Percentiles rank a stretch among this genome's conserved stretches.
These are phyloP conservation scores for Linnemannia schmuckeri DNA, from an alignment of 192 early-diverging fungal species.

Conservation along the genomic window DNA sequence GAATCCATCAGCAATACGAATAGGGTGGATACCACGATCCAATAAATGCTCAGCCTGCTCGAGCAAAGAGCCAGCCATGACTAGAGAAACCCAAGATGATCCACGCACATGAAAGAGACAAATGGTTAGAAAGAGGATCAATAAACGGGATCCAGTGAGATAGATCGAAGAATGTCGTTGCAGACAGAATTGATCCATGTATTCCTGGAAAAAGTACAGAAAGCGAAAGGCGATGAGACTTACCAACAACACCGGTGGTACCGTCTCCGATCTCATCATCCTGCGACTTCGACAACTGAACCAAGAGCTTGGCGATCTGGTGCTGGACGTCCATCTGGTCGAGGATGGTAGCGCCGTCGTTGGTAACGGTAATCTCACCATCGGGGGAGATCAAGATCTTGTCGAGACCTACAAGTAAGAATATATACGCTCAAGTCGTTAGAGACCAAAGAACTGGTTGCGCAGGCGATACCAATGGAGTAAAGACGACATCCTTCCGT, in stretches of 20 bases:
- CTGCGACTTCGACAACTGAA: constrained; percentile 97
- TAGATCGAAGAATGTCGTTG: not conserved
- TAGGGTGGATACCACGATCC: constrained; percentile 98
- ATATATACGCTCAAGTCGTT: not conserved
- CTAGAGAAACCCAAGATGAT: constrained; percentile 57
- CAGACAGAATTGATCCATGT: not conserved
- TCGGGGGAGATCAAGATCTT: constrained; percentile 99
- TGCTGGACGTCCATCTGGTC: constrained; percentile 98
- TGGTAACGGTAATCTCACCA: constrained; percentile 99
- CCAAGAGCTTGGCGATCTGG: constrained; percentile 98
- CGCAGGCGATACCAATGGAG: not conserved
- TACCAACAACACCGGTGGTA: constrained; percentile 98
- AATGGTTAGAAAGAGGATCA: not conserved
- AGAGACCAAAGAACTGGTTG: not conserved
- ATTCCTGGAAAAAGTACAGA: not conserved
- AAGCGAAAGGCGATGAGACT: constrained; percentile 15
- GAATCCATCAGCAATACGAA: constrained; percentile 98
- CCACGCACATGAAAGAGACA: not conserved
- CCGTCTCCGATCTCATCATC: constrained; percentile 99
- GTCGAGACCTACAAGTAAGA: constrained; percentile 82
- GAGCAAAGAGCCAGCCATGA: constrained; percentile 96
- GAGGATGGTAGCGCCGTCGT: constrained; percentile 99
- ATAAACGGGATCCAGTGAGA: too few species aligned
- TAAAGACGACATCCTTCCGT: not conserved
- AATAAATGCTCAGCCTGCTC: constrained; percentile 97